Percentiles rank a stretch among this genome's conserved stretches.
Evolutionary conservation across 2,329 filamentous ascomycete species (phyloP).

Genomic region (Fusarium aywerte): DNA sequence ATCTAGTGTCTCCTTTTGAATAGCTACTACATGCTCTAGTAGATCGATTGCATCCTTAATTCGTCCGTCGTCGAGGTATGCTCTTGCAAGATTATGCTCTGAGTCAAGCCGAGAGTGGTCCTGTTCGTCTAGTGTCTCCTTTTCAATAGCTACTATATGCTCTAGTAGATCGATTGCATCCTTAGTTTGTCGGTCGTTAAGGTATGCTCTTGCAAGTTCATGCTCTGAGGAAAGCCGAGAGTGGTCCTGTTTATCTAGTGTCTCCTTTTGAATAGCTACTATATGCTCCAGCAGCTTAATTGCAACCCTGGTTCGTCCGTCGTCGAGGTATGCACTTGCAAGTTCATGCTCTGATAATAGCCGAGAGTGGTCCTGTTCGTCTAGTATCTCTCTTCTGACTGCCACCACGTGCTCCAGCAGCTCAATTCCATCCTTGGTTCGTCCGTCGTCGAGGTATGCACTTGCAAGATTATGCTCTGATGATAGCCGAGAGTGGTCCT

Average conservation of each 20-base stretch:
- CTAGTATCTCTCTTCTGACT: no score
- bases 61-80: not conserved
- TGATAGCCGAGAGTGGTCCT: no score
- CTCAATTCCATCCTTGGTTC: no score
- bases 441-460: no score
- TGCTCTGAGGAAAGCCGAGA: accelerated
- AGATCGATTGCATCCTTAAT: not conserved
- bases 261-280: no score
- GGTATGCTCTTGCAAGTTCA: not conserved
- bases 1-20: not conserved
- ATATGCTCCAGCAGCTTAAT: no score
- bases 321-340: no score
- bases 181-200: not conserved
- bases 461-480: no score
- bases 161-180: not conserved
- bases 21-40: not conserved
- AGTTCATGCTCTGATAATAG: no score
- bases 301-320: no score
- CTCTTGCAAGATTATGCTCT: not conserved
- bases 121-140: not conserved
- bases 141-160: not conserved
- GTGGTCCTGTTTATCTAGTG: not conserved
- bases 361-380: no score
- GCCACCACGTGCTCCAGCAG: no score
- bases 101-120: accelerated